Evolutionary conservation across 164 flowering plant species (phyloP), one percentile per base, ranked within the genome.

Genomic region (Aristolochia californica): DNA sequence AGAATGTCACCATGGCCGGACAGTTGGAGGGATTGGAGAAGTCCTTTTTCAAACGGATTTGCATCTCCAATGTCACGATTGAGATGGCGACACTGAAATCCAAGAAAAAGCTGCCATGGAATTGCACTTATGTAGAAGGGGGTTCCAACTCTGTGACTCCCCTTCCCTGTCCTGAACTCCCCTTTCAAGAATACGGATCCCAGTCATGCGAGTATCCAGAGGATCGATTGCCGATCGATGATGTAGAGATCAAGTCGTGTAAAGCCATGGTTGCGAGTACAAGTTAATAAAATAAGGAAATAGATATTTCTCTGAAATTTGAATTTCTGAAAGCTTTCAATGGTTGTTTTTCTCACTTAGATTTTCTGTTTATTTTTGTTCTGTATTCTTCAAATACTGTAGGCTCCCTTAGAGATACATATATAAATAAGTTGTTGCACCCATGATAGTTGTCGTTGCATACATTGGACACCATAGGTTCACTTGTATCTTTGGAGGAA

Each of bases 51-150:
- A 80, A 75, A 0, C 80, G 72, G 2, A 80, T 88, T 1, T 85
- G 93, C 60, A 67, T 81, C 2, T 78, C 87, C 0, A 83, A 83
- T 65, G 80, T 70, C 21, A 82, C 84, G 0, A 74, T 83, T 21
- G 68, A 67, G 12, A 40, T 80, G 79, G 75, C 80, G 0, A 13
- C 5, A 14, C 74, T 78, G 0, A n/a, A n/a, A n/a, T n/a, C n/a
- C n/a, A n/a, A n/a, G n/a, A 82, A 83, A 78, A 76, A 83, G 57
- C 58, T 59, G 17, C 79, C 70, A 21, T 84, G 94, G 89, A 69
- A 55, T 4, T 84, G 95, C 68, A 72, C 74, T 1, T 74, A 76
- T 30, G 45, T 86, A 1, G 68, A 52, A 8, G 96, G 96, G 40
- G 58, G 77, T 4, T 72, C 78, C 0, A 73, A 74, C 40, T 62